Evolutionary conservation across 2,329 filamentous ascomycete species (phyloP).

Genomic region (Cryphonectria radicalis): DNA sequence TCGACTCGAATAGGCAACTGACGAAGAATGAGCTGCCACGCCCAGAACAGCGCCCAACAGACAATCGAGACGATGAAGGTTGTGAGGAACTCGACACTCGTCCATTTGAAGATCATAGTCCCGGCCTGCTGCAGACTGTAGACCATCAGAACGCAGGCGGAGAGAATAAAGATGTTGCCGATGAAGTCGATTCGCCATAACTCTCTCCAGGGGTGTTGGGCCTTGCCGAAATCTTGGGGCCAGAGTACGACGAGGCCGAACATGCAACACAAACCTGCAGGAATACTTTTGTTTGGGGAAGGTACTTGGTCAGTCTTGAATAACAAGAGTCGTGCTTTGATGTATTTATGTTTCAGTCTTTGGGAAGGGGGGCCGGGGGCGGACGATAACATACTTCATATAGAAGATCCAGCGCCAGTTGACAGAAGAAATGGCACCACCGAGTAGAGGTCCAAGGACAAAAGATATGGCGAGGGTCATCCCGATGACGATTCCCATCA

Average conservation of each 20-base stretch:
- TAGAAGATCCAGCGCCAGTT: conserved; percentile 66
- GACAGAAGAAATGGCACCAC: conserved; percentile 58
- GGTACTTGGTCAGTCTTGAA: conserved; percentile 21
- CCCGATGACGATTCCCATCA: conserved; percentile 60
- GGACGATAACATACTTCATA: conserved; percentile 55
- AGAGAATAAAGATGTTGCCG: conserved; percentile 55
- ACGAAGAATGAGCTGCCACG: conserved; percentile 55
- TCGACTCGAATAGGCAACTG: conserved; percentile 47
- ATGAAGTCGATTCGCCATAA: conserved; percentile 57
- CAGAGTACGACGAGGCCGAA: conserved; percentile 49
- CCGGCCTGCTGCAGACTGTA: conserved; percentile 62
- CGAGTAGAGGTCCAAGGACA: conserved; percentile 61
- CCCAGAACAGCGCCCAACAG: conserved; percentile 53
- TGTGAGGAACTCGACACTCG: conserved; percentile 53
- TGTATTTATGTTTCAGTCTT: background rate
- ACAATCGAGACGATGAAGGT: conserved; percentile 52
- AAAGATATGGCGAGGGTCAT: conserved; percentile 61
- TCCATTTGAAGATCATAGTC: conserved; percentile 56
- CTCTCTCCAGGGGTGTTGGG: conserved; percentile 46
- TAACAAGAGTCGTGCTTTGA: too few relatives aligned
- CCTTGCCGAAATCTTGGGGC: conserved; percentile 44
- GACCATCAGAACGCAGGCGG: conserved; percentile 57
- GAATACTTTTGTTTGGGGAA: conserved; percentile 12
- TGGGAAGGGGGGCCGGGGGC: background rate
- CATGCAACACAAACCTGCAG: conserved; percentile 36